Percentiles rank a stretch among this genome's conserved stretches.
These are phyloP conservation scores for Blastocystis hominis DNA, from an alignment of 352 stramenopile species.

Conservation along the genomic window DNA sequence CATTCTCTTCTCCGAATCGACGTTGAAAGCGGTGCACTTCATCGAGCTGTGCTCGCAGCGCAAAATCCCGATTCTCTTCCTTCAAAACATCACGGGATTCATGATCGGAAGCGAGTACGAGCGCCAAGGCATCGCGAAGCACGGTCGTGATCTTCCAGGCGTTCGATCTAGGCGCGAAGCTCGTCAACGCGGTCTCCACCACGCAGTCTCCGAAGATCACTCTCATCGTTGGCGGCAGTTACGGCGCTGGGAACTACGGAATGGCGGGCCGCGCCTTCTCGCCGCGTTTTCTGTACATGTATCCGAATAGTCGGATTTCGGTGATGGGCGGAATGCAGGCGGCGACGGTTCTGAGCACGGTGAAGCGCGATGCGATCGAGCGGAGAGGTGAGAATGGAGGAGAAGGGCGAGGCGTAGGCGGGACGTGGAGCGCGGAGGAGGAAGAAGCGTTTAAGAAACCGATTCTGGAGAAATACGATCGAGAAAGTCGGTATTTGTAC, in stretches of 20 bases:
- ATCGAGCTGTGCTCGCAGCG: slow-evolving; percentile 90
- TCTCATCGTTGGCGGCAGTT: slow-evolving; percentile 86
- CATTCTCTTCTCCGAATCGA: slow-evolving; percentile 83
- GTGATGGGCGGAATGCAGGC: slow-evolving; percentile 95
- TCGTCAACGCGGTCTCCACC: slow-evolving; percentile 42
- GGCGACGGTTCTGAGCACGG: slow-evolving; percentile 83
- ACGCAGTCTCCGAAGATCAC: slow-evolving; percentile 81
- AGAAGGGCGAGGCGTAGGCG: neutral
- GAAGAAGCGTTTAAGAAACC: slow-evolving; percentile 85
- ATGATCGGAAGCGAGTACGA: slow-evolving; percentile 93
- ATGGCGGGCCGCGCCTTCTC: slow-evolving; percentile 91
- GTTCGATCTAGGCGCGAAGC: slow-evolving; percentile 16
- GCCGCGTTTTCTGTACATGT: slow-evolving; percentile 93
- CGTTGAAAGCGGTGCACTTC: slow-evolving; percentile 88
- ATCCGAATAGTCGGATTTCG: slow-evolving; percentile 85
- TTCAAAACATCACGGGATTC: slow-evolving; percentile 96
- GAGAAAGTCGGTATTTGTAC: slow-evolving; percentile 84
- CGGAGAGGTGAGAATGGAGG: slow-evolving; percentile 59
- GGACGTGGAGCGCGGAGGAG: slow-evolving; percentile 69
- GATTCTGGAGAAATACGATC: slow-evolving; percentile 87
- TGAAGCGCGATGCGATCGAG: slow-evolving; percentile 76
- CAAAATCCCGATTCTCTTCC: slow-evolving; percentile 85
- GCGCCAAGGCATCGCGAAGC: slow-evolving; percentile 88
- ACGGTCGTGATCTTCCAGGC: slow-evolving; percentile 66
- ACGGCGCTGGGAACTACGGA: slow-evolving; percentile 88